These are phyloP conservation scores for Boletales sp. DNA, from an alignment of 768 basidiomycete species.

Conservation along the genomic window DNA sequence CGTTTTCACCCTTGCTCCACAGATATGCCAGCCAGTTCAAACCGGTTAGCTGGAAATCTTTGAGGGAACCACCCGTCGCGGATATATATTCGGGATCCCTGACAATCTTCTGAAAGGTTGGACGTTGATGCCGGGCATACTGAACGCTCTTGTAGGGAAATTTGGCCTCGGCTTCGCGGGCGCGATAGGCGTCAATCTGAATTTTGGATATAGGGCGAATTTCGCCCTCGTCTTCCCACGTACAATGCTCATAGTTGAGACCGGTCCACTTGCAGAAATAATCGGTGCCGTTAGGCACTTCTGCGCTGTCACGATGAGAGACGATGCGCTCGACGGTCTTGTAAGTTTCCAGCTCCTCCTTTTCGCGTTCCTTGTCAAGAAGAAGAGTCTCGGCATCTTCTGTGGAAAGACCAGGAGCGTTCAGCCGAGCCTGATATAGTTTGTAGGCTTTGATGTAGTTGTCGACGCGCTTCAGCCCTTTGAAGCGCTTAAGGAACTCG, in stretches of 20 bases:
- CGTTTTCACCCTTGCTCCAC: slow-evolving; percentile 94
- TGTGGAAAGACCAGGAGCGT: slow-evolving; percentile 61
- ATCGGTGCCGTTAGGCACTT: slow-evolving; percentile 52
- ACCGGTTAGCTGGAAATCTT: slow-evolving; percentile 98
- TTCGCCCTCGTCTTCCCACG: slow-evolving; percentile 88
- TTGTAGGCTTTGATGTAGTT: slow-evolving; percentile 97
- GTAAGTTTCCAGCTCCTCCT: slow-evolving; percentile 87
- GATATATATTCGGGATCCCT: slow-evolving; percentile 86
- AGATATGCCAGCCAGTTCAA: slow-evolving; percentile 98
- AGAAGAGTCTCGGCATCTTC: slow-evolving; percentile 90
- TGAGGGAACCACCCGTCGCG: slow-evolving; percentile 77
- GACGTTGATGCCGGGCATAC: slow-evolving; percentile 67
- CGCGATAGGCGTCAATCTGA: slow-evolving; percentile 76
- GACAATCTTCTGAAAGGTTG: slow-evolving; percentile 75
- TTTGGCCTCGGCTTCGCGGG: slow-evolving; percentile 70
- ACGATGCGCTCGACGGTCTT: slow-evolving; percentile 92
- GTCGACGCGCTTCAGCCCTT: slow-evolving; percentile 94
- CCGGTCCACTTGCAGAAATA: slow-evolving; percentile 98
- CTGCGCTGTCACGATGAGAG: slow-evolving; percentile 62
- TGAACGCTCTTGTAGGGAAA: slow-evolving; percentile 81
- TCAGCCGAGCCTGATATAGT: slow-evolving; percentile 61
- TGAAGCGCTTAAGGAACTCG: slow-evolving; percentile 92
- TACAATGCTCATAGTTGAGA: slow-evolving; percentile 91
- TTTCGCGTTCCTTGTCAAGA: slow-evolving; percentile 86
- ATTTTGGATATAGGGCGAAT: slow-evolving; percentile 73